Base-by-base conservation (phyloP, 2,329 filamentous ascomycete genomes). In the Zasmidium angulare region DNA sequence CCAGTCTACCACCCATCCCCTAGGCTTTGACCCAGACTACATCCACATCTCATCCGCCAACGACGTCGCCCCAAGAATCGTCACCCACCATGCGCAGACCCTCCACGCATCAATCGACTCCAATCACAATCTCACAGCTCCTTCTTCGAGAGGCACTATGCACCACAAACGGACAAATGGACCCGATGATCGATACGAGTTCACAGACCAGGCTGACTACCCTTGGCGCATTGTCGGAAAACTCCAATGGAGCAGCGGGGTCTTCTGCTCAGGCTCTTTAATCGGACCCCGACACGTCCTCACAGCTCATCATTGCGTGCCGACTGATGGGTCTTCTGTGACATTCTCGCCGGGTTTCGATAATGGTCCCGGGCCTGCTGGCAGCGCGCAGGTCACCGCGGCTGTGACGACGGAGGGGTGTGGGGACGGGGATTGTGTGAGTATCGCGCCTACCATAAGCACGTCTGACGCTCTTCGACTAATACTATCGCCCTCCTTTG, bases 271-370 rank as follows among this genome's bases (percentile, higher is more conserved):
- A 9, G 58, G 48, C 40, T 49, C 58, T 4, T 53, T 60, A 26
- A 50, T 60, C 17, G 58, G 58, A 1, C 58, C 58, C 2, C 53
- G 58, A 7, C 58, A 60, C 50, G 40, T 60, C 17, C 29, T 60
- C 12, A 60, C 58, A 1, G 58, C 58, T n/a, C 56, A 60, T 43
- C 58, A 60, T 43, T 60, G 58, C 43, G 50, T 53, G 36, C 36
- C 29, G 21, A 46, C 54, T 10, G 29, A 31, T 43, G 53, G 50
- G 26, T 54, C 53, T 20, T 43, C 49, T 7, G 58, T 23, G 6
- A 56, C 53, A 4, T 60, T 60, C 54, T 49, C 58, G 19, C 58
- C 58, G 1, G 58, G 53, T 9, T 60, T 49, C 46, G 58, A 60
- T 31, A 53, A 53, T 40, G 55, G 53, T 19, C 26, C 52, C n/a